A percentile compares a stretch with the other conserved stretches of the same genome.
phyloP scores from a whole-genome alignment of 2,329 filamentous ascomycete species.

The Colletotrichum acutatum region DNA sequence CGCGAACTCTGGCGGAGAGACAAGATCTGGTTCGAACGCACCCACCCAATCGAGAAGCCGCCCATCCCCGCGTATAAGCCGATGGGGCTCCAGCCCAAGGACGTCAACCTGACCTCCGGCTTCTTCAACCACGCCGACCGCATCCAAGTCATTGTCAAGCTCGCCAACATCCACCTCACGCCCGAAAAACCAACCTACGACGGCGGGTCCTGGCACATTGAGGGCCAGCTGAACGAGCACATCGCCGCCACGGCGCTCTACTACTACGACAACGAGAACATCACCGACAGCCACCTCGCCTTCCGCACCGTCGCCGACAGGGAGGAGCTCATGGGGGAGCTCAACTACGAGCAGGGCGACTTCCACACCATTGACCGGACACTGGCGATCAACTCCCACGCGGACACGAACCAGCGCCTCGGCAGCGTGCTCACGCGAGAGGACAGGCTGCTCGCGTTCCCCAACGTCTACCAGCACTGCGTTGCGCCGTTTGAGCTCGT shows the following conservation, averaged over 20 bases:
- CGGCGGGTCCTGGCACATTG: conserved; percentile 66
- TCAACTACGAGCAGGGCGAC: conserved; percentile 47
- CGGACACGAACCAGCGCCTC: conserved; percentile 50
- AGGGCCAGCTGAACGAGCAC: conserved; percentile 69
- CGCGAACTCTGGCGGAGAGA: conserved; percentile 32
- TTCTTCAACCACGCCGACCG: conserved; percentile 45
- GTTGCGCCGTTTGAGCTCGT: conserved; percentile 62
- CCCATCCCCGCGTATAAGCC: background rate
- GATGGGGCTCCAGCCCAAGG: conserved; percentile 14
- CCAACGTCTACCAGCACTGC: conserved; percentile 63
- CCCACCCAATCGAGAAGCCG: conserved; percentile 39
- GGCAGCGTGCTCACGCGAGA: conserved; percentile 58
- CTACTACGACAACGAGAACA: conserved; percentile 71
- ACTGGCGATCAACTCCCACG: conserved; percentile 45
- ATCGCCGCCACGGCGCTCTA: conserved; percentile 73
- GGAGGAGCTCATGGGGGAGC: conserved; percentile 40
- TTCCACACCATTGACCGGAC: conserved; percentile 45
- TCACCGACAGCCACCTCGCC: conserved; percentile 60
- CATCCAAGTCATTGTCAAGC: conserved; percentile 72
- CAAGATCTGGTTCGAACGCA: conserved; percentile 42
- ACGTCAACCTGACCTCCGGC: conserved; percentile 40
- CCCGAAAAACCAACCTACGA: conserved; percentile 66
- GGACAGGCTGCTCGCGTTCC: conserved; percentile 65
- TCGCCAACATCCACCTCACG: conserved; percentile 70
- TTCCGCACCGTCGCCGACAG: conserved; percentile 57